Evolutionary conservation across 2,329 filamentous ascomycete genomes (phyloP).

Genomic region (Cladosporium sp.): DNA sequence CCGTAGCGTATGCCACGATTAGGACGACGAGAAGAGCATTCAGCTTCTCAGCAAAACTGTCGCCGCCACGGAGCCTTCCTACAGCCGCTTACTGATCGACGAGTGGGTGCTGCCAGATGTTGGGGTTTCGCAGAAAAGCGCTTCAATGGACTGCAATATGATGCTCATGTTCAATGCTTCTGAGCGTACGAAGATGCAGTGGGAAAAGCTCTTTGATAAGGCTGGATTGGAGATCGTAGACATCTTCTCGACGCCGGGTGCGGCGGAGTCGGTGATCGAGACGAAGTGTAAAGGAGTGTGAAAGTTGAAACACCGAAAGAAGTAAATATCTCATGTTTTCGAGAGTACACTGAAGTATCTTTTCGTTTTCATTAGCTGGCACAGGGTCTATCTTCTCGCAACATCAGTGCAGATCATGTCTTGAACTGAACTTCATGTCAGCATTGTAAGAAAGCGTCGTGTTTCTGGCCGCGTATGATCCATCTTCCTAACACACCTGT

Average conservation of each 20-base stretch:
- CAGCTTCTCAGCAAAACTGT: conserved; percentile 15
- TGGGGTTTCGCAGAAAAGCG: conserved; percentile 12
- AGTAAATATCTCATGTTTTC: no score
- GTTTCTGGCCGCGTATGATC: no score
- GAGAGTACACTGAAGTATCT: no score
- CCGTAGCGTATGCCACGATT: conserved; percentile 18
- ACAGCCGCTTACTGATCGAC: conserved; percentile 20
- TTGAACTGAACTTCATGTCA: no score
- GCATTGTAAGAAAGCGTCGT: no score
- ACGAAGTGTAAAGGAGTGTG: neutral
- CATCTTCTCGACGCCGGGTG: neutral
- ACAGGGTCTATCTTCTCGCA: no score
- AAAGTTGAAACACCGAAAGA: no score
- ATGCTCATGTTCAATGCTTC: conserved; percentile 6
- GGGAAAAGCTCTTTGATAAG: conserved; percentile 11
- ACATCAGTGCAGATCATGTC: no score
- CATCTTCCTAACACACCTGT: no score
- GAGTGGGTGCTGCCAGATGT: conserved; percentile 17
- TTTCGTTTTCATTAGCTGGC: no score
- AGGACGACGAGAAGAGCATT: conserved; percentile 15
- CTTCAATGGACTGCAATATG: conserved; percentile 17
- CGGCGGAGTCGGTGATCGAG: conserved; percentile 22
- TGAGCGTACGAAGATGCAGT: conserved; percentile 13
- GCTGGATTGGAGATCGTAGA: conserved; percentile 14
- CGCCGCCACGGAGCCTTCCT: conserved; percentile 17